Base-by-base conservation (phyloP, 345 rosid genomes). In the Alliaria petiolata region DNA sequence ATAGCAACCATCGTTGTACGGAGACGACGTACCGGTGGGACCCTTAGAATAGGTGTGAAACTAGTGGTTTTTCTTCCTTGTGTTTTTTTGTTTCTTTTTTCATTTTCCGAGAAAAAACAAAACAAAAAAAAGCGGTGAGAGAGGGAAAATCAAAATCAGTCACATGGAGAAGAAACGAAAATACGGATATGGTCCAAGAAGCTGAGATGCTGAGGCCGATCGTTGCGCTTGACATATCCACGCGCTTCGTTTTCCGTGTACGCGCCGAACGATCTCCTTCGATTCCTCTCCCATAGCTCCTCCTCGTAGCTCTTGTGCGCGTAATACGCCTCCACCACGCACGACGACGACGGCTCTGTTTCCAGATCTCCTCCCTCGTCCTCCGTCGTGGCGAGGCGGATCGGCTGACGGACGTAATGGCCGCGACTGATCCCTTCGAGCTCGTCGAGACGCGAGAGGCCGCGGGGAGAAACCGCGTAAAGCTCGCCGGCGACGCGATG, bases 131-230 rank as follows among this genome's bases (percentile, higher is more conserved):
- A 38, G 65, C 11, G 12, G 22, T 22, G 50, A 43, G 39, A 38
- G 44, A 31, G 9, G 40, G 52, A 65, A 34, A 67, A 75, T 51
- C 0, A 35, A 20, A 66, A 69, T 76, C 61, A 81, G 36, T 81
- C 80, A 54, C 66, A 72, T n/a, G 84, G 56, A 40, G 90, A 79
- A 31, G 86, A 75, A 0, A 88, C 76, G 42, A 88, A 89, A 20
- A 60, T 71, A 15, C 83, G 82, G 60, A 91, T 87, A 71, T 91
- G 91, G 40, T 91, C 95, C 76, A 91, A 61, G 56, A 91, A 91
- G 44, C 70, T 84, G 30, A 85, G 79, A 82, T 84, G 74, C 36
- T 81, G 84, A 0, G 95, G 97, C 42, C 97, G 49, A 72, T 91
- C 95, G 8, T 77, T 79, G 2, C 97, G 78, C 69, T 78, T 82